Evolutionary conservation across 257 asterid genomes (phyloP).

Genomic region (Primulina tabacum): DNA sequence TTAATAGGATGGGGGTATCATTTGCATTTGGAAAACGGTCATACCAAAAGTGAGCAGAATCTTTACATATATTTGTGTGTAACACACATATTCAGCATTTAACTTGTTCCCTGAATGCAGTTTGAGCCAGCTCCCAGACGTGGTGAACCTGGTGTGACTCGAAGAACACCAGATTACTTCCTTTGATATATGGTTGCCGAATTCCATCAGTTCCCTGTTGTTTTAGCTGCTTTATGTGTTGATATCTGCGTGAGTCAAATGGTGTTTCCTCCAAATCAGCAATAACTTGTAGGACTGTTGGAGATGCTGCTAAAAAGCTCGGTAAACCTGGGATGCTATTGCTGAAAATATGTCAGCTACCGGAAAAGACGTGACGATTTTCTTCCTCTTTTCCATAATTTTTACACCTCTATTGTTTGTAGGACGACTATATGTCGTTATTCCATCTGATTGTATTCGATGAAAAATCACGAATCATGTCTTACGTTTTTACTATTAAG

Average conservation of each 20-base stretch:
- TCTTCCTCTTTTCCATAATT: constrained; percentile 21
- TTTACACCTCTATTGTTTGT: background rate
- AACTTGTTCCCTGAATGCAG: constrained; percentile 31
- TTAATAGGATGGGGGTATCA: too few relatives aligned
- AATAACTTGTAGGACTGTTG: constrained; percentile 2
- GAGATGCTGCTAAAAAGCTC: constrained; percentile 21
- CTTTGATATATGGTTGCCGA: constrained; percentile 44
- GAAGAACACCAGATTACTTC: constrained; percentile 87
- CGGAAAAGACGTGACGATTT: constrained; percentile 15
- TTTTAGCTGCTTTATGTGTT: constrained; percentile 35
- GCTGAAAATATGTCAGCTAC: constrained; percentile 15
- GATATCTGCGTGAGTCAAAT: constrained; percentile 18
- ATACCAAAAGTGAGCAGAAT: too few relatives aligned
- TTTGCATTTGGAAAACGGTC: too few relatives aligned
- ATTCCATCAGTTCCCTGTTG: constrained; percentile 17
- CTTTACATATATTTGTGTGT: too few relatives aligned
- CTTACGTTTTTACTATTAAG: too few relatives aligned
- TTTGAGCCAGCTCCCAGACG: constrained; percentile 90
- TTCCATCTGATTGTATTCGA: background rate
- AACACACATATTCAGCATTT: background rate
- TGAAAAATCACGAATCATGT: too few relatives aligned
- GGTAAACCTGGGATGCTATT: constrained; percentile 23
- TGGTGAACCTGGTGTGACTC: constrained; percentile 84
- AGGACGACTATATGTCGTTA: background rate
- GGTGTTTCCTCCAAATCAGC: constrained; percentile 26